Evolutionary conservation across 495 filamentous ascomycete species (phyloP).

Genomic region (Xylaria intraflava): DNA sequence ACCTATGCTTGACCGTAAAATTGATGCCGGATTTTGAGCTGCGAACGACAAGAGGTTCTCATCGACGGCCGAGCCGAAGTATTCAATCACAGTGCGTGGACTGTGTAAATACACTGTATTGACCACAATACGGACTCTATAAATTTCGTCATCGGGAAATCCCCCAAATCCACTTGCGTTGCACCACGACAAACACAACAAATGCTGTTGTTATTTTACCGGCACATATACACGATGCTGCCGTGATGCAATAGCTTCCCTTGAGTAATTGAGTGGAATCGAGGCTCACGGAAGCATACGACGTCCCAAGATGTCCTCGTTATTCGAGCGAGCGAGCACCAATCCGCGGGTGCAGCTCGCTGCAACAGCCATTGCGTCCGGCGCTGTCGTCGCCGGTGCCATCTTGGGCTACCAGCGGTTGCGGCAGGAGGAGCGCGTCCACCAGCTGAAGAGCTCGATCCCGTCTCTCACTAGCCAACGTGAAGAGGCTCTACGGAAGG

Average conservation of each 20-base stretch:
- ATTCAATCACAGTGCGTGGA: too few species aligned
- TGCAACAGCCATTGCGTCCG: conserved; percentile 69
- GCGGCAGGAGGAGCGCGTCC: conserved; percentile 53
- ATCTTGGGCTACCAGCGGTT: conserved; percentile 68
- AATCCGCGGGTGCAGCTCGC: conserved; percentile 55
- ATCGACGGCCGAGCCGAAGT: too few species aligned
- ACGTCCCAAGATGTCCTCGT: conserved; percentile 29
- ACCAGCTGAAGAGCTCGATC: conserved; percentile 67
- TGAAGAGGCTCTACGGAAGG: conserved; percentile 26
- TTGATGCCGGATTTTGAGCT: too few species aligned
- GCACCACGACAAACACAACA: background rate
- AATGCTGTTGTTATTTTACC: background rate
- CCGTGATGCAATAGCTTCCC: background rate
- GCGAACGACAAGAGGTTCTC: too few species aligned
- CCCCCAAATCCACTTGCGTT: background rate
- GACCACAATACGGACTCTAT: background rate
- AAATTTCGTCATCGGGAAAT: conserved; percentile 7
- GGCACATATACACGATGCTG: background rate
- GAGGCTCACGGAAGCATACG: background rate
- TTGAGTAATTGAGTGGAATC: background rate
- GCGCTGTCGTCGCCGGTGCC: conserved; percentile 62
- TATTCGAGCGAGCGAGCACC: conserved; percentile 27
- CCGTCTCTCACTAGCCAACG: conserved; percentile 43
- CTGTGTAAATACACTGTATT: background rate
- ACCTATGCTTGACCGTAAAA: too few species aligned